phyloP scores from a whole-genome alignment of 164 flowering plant species.

The Umbellularia californica region DNA sequence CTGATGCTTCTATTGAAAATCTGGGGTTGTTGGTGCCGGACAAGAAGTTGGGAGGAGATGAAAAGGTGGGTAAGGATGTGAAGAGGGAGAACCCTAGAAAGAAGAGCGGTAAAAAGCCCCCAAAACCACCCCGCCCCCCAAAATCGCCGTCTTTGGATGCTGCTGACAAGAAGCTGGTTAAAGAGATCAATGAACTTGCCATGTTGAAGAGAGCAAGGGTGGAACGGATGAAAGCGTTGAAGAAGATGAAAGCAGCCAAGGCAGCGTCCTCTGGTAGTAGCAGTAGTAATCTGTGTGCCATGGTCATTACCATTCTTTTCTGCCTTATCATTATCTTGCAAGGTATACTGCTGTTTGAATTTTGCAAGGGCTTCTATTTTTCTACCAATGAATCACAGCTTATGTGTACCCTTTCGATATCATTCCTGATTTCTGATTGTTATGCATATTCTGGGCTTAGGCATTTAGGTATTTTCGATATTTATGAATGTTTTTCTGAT shows the following conservation, averaged over 20 bases:
- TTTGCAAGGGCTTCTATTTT: neutral
- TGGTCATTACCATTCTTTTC: conserved; percentile 57
- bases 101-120: conserved; percentile 39
- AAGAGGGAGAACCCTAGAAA: conserved; percentile 46
- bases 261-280: conserved; percentile 32
- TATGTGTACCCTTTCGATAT: neutral
- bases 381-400: neutral
- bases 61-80: neutral
- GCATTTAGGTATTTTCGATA: too few species aligned
- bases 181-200: conserved; percentile 61
- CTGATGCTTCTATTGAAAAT: conserved; percentile 19
- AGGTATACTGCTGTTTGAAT: conserved; percentile 25
- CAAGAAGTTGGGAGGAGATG: conserved; percentile 1
- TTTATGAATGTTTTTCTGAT: neutral
- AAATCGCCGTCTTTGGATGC: conserved; percentile 61
- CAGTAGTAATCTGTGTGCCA: conserved; percentile 46
- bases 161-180: conserved; percentile 60
- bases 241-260: conserved; percentile 51
- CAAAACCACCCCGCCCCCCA: conserved; percentile 75
- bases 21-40: conserved; percentile 13
- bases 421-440: neutral
- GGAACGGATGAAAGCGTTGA: conserved; percentile 47
- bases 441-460: neutral
- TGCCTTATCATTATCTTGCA: conserved; percentile 56
- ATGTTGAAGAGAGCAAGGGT: conserved; percentile 67